Evolutionary conservation across 805 yeast genomes (phyloP).

Genomic region (Candida coleopterorum): DNA sequence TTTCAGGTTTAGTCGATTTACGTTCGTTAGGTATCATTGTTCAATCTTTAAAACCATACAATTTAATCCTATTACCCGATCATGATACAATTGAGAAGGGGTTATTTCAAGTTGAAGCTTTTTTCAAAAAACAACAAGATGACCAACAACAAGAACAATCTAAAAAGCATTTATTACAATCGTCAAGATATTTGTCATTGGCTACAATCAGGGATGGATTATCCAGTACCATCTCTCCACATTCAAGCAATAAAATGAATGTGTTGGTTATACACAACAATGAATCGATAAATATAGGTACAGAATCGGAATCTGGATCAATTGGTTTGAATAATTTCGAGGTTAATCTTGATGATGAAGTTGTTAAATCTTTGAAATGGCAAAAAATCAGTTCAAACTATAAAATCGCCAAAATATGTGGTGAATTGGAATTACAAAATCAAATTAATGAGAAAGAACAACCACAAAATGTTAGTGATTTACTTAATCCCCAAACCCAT

Average conservation of each 20-base stretch:
- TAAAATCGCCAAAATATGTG: slow-evolving; percentile 76
- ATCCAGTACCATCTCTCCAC: slow-evolving; percentile 10
- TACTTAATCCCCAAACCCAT: slow-evolving; percentile 25
- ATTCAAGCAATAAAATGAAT: slow-evolving; percentile 22
- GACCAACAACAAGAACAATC: slow-evolving; percentile 21
- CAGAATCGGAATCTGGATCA: slow-evolving; percentile 34
- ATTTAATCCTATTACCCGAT: slow-evolving; percentile 56
- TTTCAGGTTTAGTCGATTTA: slow-evolving; percentile 79
- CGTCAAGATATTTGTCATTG: slow-evolving; percentile 27
- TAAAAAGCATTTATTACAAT: slow-evolving; percentile 14
- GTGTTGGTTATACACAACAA: slow-evolving; percentile 33
- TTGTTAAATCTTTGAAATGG: slow-evolving; percentile 69
- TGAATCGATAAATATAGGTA: slow-evolving; percentile 43
- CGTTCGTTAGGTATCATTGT: slow-evolving; percentile 76
- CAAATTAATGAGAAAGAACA: slow-evolving; percentile 10
- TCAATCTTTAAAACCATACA: slow-evolving; percentile 73
- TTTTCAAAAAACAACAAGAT: slow-evolving; percentile 28
- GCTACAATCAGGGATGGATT: slow-evolving; percentile 27
- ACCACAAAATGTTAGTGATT: slow-evolving; percentile 16
- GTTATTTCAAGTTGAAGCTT: slow-evolving; percentile 18
- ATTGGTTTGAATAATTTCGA: slow-evolving; percentile 43
- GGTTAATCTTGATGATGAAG: slow-evolving; percentile 60
- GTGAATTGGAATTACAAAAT: slow-evolving; percentile 46
- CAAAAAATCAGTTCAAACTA: slow-evolving; percentile 78
- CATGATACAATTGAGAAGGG: slow-evolving; percentile 22